Evolutionary conservation across 2,329 filamentous ascomycete genomes (phyloP).

Genomic region (Pestalotiopsis sp.): DNA sequence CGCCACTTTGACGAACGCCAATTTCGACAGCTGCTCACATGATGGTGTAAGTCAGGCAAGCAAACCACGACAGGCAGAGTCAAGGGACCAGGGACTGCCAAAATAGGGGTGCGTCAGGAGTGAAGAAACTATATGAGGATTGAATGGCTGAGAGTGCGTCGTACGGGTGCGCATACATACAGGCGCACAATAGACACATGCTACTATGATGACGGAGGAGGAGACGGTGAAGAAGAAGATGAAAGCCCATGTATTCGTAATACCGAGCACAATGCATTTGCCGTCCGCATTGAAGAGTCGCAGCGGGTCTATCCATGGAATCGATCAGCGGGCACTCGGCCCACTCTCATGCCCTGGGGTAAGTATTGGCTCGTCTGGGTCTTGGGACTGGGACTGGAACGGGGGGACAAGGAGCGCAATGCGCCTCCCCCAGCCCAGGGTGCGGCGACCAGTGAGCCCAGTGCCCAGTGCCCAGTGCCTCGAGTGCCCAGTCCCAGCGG

Average conservation of each 20-base stretch:
- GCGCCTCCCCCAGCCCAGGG: neutral
- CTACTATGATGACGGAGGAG: too few species aligned
- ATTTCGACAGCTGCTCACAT: neutral
- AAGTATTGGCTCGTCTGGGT: neutral
- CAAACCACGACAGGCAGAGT: neutral
- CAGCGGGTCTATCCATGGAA: neutral
- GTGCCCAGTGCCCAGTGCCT: neutral
- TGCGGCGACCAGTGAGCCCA: neutral
- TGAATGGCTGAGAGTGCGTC: too few species aligned
- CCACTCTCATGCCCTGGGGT: conserved; percentile 4
- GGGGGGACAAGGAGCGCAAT: neutral
- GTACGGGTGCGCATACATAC: too few species aligned
- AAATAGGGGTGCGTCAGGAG: too few species aligned
- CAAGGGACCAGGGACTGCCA: neutral
- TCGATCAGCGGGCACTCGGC: neutral
- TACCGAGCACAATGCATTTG: neutral
- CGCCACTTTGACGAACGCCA: neutral
- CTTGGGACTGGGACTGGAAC: neutral
- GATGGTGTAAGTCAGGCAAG: neutral
- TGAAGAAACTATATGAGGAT: too few species aligned
- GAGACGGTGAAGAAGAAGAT: too few species aligned
- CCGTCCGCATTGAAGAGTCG: neutral
- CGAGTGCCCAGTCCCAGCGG: too few species aligned
- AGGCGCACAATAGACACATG: too few species aligned
- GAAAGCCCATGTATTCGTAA: neutral